phyloP scores from a whole-genome alignment of 108 stramenopile genomes.

The Fragilaria crotonensis region DNA sequence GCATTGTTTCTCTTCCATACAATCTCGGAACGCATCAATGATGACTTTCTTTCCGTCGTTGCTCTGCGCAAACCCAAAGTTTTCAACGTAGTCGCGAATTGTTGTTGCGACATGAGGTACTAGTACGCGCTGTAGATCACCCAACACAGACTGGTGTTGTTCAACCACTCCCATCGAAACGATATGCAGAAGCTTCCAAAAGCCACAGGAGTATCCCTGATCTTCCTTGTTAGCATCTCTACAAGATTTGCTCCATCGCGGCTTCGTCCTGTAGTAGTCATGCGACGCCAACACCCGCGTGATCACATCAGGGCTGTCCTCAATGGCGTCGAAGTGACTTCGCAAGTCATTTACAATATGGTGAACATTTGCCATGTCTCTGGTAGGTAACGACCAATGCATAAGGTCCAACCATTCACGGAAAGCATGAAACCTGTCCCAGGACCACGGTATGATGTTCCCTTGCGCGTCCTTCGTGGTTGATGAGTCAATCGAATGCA shows the following conservation, averaged over 20 bases:
- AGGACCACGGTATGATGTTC: background rate
- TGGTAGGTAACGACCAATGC: slow-evolving; percentile 3
- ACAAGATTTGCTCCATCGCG: slow-evolving; percentile 1
- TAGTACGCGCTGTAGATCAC: slow-evolving; percentile 21
- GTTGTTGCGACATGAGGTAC: slow-evolving; percentile 15
- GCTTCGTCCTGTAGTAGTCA: slow-evolving; percentile 4
- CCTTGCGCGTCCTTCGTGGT: background rate
- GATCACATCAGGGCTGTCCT: background rate
- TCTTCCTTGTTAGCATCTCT: background rate
- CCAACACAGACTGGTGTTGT: slow-evolving; percentile 22
- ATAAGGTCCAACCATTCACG: slow-evolving; percentile 6
- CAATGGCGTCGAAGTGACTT: background rate
- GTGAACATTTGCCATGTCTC: slow-evolving; percentile 6
- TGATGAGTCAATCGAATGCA: background rate
- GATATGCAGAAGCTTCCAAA: slow-evolving; percentile 42
- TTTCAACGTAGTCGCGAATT: slow-evolving; percentile 26
- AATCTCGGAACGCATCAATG: background rate
- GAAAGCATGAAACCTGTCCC: background rate
- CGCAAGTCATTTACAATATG: slow-evolving; percentile 9
- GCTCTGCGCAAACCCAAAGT: slow-evolving; percentile 21
- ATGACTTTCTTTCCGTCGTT: slow-evolving; percentile 15
- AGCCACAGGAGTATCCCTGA: slow-evolving; percentile 35
- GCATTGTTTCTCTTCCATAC: background rate
- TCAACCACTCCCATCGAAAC: slow-evolving; percentile 39
- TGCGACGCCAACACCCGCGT: background rate